phyloP scores from a whole-genome alignment of 2,329 filamentous ascomycete genomes.

The Venturiaceae sp. region DNA sequence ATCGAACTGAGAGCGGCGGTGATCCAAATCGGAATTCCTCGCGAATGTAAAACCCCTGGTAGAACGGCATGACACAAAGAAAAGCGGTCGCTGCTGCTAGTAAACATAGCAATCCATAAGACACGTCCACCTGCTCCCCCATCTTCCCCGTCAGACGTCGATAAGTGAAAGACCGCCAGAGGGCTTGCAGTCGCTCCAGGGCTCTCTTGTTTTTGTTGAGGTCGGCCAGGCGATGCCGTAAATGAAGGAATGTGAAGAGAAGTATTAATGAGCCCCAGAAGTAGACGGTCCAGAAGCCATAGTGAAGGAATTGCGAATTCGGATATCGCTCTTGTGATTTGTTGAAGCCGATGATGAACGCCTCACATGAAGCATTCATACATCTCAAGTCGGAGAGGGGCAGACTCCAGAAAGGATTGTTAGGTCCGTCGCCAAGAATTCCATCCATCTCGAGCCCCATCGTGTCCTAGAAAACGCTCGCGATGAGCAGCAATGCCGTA shows the following conservation, averaged over 20 bases:
- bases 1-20: conserved; percentile 16
- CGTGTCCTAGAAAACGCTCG: background rate
- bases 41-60: conserved; percentile 13
- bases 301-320: background rate
- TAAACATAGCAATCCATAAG: conserved; percentile 12
- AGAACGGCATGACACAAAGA: conserved; percentile 13
- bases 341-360: conserved; percentile 4
- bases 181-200: background rate
- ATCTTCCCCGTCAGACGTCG: conserved; percentile 11
- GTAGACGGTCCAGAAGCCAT: conserved; percentile 5
- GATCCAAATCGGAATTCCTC: conserved; percentile 16
- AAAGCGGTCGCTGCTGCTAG: conserved; percentile 12
- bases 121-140: conserved; percentile 11
- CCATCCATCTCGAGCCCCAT: background rate
- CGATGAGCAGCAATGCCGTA: background rate
- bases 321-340: conserved; percentile 1
- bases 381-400: conserved; percentile 3
- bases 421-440: background rate
- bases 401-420: conserved; percentile 4
- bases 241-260: conserved; percentile 3
- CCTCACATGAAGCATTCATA: conserved; percentile 8
- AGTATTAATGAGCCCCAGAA: conserved; percentile 1
- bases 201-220: background rate
- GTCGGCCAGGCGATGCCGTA: background rate
- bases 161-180: conserved; percentile 12